Conservation (phyloP, 2,329 filamentous ascomycete genomes). For the Botrytis medusae region DNA sequence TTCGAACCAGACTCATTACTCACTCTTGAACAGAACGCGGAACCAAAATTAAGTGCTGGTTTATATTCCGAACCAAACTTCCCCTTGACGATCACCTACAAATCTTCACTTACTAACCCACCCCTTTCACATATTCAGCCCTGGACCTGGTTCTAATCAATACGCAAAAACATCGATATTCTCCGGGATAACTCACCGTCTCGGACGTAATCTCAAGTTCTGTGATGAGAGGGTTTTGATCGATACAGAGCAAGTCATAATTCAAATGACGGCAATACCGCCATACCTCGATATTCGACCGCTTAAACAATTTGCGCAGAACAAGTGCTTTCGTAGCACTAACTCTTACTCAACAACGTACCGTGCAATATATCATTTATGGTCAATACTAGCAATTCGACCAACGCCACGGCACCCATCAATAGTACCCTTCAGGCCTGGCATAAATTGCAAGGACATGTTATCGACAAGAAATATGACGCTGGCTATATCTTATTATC, state of each 20-base stretch:
- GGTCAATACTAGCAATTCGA: constrained; percentile 12
- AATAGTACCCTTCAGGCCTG: constrained; percentile 14
- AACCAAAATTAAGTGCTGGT: neutral
- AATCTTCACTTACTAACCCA: neutral
- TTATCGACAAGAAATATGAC: constrained; percentile 36
- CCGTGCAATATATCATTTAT: constrained; percentile 13
- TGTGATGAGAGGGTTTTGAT: neutral
- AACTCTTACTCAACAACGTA: neutral
- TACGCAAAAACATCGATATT: neutral
- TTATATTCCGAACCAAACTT: neutral
- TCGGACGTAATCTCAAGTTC: neutral
- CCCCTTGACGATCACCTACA: neutral
- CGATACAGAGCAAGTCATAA: neutral
- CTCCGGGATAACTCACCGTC: neutral
- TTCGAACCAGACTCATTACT: constrained; percentile 11
- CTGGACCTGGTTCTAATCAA: neutral
- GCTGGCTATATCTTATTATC: constrained; percentile 67
- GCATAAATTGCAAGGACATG: constrained; percentile 25
- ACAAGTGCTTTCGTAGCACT: neutral
- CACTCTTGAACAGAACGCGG: neutral
- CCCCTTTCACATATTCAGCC: neutral
- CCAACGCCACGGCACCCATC: constrained; percentile 16
- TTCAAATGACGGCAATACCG: constrained; percentile 15
- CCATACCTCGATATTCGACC: constrained; percentile 7
- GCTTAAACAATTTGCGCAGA: neutral